phyloP scores from a whole-genome alignment of 805 yeast genomes.

The Ogataea zsoltii region DNA sequence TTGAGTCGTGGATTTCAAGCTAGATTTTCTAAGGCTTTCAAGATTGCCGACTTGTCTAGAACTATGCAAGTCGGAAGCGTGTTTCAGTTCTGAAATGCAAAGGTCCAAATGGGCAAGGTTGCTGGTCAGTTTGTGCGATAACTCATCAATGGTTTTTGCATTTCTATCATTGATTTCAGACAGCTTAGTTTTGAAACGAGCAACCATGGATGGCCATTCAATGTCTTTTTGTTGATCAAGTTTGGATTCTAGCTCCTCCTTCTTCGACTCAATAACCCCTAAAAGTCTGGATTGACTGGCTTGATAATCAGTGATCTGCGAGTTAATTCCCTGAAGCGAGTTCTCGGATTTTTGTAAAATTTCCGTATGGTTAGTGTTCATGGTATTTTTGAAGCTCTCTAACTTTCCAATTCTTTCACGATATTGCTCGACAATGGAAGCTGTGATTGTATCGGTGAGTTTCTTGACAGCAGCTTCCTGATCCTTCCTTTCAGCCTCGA shows the following conservation, averaged over 20 bases:
- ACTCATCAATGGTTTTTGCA: background rate
- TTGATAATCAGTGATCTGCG: background rate
- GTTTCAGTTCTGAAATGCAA: constrained; percentile 2
- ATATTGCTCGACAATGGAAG: background rate
- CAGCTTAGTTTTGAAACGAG: background rate
- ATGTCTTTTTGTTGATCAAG: background rate
- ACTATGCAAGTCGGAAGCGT: background rate
- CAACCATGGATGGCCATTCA: constrained; percentile 2
- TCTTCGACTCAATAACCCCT: background rate
- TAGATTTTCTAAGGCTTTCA: background rate
- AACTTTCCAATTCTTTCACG: background rate
- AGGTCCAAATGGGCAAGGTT: constrained; percentile 5
- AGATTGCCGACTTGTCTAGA: background rate
- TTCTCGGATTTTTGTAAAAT: background rate
- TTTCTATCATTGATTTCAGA: constrained; percentile 1
- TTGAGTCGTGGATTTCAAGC: background rate
- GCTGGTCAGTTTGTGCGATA: constrained; percentile 5
- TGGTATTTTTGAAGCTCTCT: background rate
- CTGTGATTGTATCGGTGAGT: background rate
- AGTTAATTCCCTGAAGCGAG: background rate
- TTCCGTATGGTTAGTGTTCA: background rate
- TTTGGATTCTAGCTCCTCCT: background rate
- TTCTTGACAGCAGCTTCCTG: background rate
- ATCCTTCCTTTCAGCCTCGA: constrained; percentile 3
- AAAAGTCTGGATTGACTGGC: background rate